Base-by-base conservation (phyloP, 768 basidiomycete species). In the Ephemerocybe angulata region DNA sequence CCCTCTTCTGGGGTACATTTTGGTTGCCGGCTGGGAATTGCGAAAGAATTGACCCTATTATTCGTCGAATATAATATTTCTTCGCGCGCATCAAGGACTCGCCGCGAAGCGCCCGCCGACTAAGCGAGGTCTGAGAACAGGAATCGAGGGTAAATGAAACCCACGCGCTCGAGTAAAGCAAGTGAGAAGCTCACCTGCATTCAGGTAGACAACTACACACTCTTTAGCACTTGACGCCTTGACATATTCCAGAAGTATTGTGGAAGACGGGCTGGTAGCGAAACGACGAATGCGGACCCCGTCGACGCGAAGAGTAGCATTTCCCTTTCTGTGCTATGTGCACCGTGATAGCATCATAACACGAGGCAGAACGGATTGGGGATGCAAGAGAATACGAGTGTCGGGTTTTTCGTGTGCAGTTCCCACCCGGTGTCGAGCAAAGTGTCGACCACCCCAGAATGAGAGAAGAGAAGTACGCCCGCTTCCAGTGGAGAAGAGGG, bases 21-120 rank as follows among this genome's bases (percentile, higher is more conserved):
- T 47, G 46, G 46, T 47, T 47, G 27, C 46, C 46, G 46, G 46
- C 28, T 47, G 46, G 46, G 46, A 47, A 47, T 11, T 13, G 8
- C 12, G 3, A 12, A 15, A 28, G n/a, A 47, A 17, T 11, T n/a
- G 30, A 2, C 27, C 46, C 28, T 10, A 29, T 47, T 28, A 47
- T 28, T 28, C 46, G 15, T 22, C 25, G 19, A 24, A 13, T n/a
- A n/a, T n/a, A n/a, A 43, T 43, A 43, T 43, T 43, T 24, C 21
- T 6, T n/a, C 17, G 19, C 15, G 22, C 19, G 19, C 17, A 24
- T 13, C 25, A 30, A 11, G 17, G 12, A 47, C 19, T 8, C 17
- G 8, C 33, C 33, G 33, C 33, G 33, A 35, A 35, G 8, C 33
- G 27, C 46, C 25, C 37, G 12, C 25, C 22, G 12, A 24, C 12